A percentile compares a stretch with the other conserved stretches of the same genome.
These are phyloP conservation scores for Termitomyces sp. DNA, from an alignment of 768 basidiomycete genomes.

Conservation along the genomic window DNA sequence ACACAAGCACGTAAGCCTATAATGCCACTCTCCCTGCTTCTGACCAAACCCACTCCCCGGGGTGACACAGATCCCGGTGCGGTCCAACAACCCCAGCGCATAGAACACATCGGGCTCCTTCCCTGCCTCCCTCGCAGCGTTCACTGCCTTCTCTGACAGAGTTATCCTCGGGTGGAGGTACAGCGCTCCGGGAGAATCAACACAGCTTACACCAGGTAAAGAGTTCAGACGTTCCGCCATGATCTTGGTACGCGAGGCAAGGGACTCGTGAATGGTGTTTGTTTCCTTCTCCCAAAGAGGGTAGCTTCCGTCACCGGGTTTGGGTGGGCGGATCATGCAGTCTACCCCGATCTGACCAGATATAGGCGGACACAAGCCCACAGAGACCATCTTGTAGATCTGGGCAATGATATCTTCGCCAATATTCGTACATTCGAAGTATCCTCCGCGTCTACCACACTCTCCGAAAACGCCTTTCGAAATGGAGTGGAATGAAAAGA, in stretches of 20 bases:
- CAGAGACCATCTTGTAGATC: conserved; percentile 95
- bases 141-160: conserved; percentile 66
- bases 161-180: conserved; percentile 88
- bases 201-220: conserved; percentile 86
- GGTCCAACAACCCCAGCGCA: conserved; percentile 74
- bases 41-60: conserved; percentile 96
- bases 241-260: conserved; percentile 59
- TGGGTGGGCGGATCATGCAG: conserved; percentile 87
- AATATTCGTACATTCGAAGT: conserved; percentile 90
- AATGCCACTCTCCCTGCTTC: conserved; percentile 84
- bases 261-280: conserved; percentile 66
- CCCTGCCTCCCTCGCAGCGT: conserved; percentile 63
- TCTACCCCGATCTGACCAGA: conserved; percentile 93
- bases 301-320: conserved; percentile 69
- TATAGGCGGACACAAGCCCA: conserved; percentile 85
- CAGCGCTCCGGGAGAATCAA: conserved; percentile 85
- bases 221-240: conserved; percentile 80
- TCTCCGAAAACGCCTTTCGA: conserved; percentile 96
- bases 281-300: conserved; percentile 81
- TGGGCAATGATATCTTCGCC: conserved; percentile 69
- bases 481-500: conserved; percentile 96
- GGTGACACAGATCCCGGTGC: conserved; percentile 90
- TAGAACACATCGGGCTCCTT: conserved; percentile 91
- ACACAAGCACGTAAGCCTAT: conserved; percentile 90
- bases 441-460: conserved; percentile 95